Evolutionary conservation across 2,329 filamentous ascomycete genomes (phyloP).

Genomic region (Cladobotryum mycophilum): DNA sequence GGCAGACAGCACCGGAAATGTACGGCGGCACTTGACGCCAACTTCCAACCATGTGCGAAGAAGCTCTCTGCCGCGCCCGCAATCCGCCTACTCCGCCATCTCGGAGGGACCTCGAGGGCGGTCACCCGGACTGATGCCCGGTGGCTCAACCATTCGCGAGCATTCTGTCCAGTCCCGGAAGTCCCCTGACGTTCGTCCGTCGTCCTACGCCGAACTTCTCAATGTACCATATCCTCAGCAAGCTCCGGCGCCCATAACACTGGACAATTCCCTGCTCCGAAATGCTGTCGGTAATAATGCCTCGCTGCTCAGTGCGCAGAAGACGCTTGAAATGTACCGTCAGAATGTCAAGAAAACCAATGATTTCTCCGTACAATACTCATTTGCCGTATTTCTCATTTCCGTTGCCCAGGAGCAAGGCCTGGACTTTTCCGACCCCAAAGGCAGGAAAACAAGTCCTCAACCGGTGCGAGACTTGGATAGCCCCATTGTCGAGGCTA

Average conservation of each 20-base stretch:
- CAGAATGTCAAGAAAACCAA: conserved; percentile 96
- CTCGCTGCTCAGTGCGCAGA: conserved; percentile 81
- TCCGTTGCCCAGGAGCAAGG: conserved; percentile 78
- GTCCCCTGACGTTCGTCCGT: conserved; percentile 49
- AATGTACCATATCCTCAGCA: conserved; percentile 76
- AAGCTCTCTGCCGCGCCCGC: conserved; percentile 60
- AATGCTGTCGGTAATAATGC: conserved; percentile 80
- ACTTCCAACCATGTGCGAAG: conserved; percentile 48
- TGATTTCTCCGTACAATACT: conserved; percentile 84
- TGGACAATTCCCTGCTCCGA: conserved; percentile 78
- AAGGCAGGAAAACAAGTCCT: conserved; percentile 39
- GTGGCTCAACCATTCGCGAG: conserved; percentile 38
- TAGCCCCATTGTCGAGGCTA: conserved; percentile 39
- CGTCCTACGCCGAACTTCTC: conserved; percentile 54
- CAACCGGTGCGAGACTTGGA: conserved; percentile 42
- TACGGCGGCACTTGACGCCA: conserved; percentile 58
- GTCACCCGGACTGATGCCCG: conserved; percentile 44
- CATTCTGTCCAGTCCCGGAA: conserved; percentile 46
- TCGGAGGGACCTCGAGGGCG: conserved; percentile 65
- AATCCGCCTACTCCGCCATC: conserved; percentile 67
- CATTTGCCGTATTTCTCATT: conserved; percentile 92
- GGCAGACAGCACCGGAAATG: conserved; percentile 42
- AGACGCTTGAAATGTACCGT: conserved; percentile 96
- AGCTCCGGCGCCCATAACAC: conserved; percentile 55
- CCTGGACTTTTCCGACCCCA: conserved; percentile 43